Base-by-base conservation (phyloP, 345 rosid species). In the Citrus trifoliata region DNA sequence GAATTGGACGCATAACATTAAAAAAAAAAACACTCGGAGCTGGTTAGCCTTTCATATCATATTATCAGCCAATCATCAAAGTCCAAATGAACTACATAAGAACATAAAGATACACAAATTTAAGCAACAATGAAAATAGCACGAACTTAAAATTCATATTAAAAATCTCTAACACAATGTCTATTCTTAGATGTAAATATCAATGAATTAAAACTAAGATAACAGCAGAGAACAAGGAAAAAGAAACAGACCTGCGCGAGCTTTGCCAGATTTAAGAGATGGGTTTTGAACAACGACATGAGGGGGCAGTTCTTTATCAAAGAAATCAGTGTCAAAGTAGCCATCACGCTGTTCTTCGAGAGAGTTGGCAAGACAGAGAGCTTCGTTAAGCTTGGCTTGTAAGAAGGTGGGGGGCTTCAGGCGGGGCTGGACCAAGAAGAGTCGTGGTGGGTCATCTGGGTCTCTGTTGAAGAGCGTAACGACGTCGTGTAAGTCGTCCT, bases 271-370 rank as follows among this genome's bases (percentile, higher is more conserved):
- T 71, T 89, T 83, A 42, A 81, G 88, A 69, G 87, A 48, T 8
- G 99, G 99, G 78, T 95, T 95, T 85, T 92, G 98, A 68, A 95
- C 99, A 62, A 95, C 74, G 18, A 90, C 83, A 74, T 91, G 91
- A 77, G 96, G 91, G 71, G 98, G 97, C 83, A 90, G 76, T 8
- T 86, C 87, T 84, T 93, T 95, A 10, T 89, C 90, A 75, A 84
- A 90, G 82, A 89, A 90, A 82, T 93, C 97, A 63, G 89, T 79
- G 37, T 80, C 82, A 60, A 92, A 95, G 88, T 78, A 86, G 3
- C 98, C 98, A 75, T 90, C 93, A 27, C 99, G 88, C 85, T 93
- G 99, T 69, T 95, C 99, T 81, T 95, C 98, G 21, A 95, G 92
- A 24, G 99, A 93, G 71, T 93, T 91, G 71, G 97, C 99, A 42